Conservation (phyloP, 2,329 filamentous ascomycete species). For the Furcasterigmium furcatum region DNA sequence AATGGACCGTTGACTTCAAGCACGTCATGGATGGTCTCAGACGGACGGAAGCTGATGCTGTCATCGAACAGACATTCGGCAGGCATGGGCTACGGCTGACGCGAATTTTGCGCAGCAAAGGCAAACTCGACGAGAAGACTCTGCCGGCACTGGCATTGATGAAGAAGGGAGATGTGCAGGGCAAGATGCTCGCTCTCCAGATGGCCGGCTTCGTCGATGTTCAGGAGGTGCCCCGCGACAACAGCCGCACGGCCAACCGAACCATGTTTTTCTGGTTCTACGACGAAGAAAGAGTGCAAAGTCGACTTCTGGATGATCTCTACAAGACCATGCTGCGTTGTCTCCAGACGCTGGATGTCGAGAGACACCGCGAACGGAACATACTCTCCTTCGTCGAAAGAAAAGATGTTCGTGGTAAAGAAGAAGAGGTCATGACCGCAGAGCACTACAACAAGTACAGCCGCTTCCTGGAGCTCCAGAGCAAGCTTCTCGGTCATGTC, state of each 20-base stretch:
- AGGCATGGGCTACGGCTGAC: slow-evolving; percentile 76
- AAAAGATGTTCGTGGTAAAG: slow-evolving; percentile 79
- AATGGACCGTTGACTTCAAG: slow-evolving; percentile 85
- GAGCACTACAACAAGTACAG: slow-evolving; percentile 67
- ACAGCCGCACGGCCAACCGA: slow-evolving; percentile 73
- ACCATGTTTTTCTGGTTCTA: slow-evolving; percentile 93
- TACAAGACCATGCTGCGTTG: slow-evolving; percentile 90
- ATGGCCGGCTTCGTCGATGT: slow-evolving; percentile 83
- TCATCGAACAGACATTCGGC: slow-evolving; percentile 76
- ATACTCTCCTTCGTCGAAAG: slow-evolving; percentile 81
- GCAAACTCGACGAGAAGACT: slow-evolving; percentile 92
- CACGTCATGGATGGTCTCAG: slow-evolving; percentile 67
- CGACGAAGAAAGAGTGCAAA: slow-evolving; percentile 69
- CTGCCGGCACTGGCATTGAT: slow-evolving; percentile 78
- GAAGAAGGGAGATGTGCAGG: slow-evolving; percentile 80
- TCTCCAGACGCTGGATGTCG: slow-evolving; percentile 74
- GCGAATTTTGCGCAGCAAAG: slow-evolving; percentile 79
- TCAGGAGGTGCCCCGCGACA: slow-evolving; percentile 91
- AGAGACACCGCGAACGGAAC: slow-evolving; percentile 67
- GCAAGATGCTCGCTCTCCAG: slow-evolving; percentile 81
- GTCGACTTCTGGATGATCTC: slow-evolving; percentile 71
- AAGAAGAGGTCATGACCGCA: slow-evolving; percentile 74
- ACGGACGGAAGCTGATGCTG: slow-evolving; percentile 75
- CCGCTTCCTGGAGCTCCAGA: slow-evolving; percentile 59
- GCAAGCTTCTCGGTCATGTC: slow-evolving; percentile 75